These are phyloP conservation scores for Colletotrichum tamarilloi DNA, from an alignment of 2,329 filamentous ascomycete genomes.

Conservation along the genomic window DNA sequence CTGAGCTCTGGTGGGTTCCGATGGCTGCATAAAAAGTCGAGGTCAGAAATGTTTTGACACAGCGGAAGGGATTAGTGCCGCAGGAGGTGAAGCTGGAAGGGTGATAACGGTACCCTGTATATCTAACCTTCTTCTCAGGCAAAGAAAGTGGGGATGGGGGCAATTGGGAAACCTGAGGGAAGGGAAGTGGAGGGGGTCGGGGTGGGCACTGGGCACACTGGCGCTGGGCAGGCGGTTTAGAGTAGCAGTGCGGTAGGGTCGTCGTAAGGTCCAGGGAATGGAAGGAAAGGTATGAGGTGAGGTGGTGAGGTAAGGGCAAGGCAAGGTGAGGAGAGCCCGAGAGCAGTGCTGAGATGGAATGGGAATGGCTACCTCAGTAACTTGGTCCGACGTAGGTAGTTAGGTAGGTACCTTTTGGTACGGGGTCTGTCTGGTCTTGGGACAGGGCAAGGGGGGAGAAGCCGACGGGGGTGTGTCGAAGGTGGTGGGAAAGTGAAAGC, in stretches of 20 bases:
- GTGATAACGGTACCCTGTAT: constrained; percentile 36
- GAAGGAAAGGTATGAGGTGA: not conserved
- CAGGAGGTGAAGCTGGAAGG: constrained; percentile 44
- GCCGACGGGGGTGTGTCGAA: constrained; percentile 13
- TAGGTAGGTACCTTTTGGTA: constrained; percentile 1
- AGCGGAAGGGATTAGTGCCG: constrained; percentile 51
- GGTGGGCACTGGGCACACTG: constrained; percentile 7
- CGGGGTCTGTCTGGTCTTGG: not conserved
- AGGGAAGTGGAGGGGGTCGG: constrained; percentile 36
- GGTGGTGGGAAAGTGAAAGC: constrained; percentile 7
- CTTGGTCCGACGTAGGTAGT: not conserved
- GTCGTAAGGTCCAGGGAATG: constrained; percentile 16
- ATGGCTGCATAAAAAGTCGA: constrained; percentile 46
- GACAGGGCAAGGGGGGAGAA: constrained; percentile 6
- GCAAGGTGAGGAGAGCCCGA: not conserved
- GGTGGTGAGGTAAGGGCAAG: not conserved
- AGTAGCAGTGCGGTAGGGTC: constrained; percentile 31
- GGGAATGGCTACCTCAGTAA: too few species aligned
- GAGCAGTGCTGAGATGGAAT: too few species aligned
- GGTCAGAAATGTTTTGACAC: constrained; percentile 53
- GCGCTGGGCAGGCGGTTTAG: constrained; percentile 25
- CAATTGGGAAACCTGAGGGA: constrained; percentile 36
- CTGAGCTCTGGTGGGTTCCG: constrained; percentile 40
- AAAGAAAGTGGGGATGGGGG: constrained; percentile 35
- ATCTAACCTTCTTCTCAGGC: constrained; percentile 36